Conservation (phyloP, 192 early-diverging fungal genomes). For the Podila minutissima region DNA sequence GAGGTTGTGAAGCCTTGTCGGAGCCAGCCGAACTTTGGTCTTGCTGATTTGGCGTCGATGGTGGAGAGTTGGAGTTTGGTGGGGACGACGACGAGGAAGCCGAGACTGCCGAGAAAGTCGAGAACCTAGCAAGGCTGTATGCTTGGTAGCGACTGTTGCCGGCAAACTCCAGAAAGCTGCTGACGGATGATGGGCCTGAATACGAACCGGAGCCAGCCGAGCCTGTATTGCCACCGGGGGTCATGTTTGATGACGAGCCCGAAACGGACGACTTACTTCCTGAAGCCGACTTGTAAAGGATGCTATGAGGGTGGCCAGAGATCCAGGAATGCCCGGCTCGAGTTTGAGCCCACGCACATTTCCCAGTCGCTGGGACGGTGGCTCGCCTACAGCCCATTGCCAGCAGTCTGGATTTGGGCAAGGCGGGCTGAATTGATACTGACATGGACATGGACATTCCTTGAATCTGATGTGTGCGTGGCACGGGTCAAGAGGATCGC, state of each 20-base stretch:
- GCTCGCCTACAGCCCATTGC: conserved; percentile 12
- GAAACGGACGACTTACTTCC: not conserved
- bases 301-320: conserved; percentile 50
- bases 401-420: conserved; percentile 8
- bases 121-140: conserved; percentile 42
- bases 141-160: conserved; percentile 47
- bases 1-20: not conserved
- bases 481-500: not conserved
- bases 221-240: not conserved
- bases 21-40: conserved; percentile 3
- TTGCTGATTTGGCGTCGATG: conserved; percentile 1
- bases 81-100: not conserved
- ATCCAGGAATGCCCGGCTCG: conserved; percentile 44
- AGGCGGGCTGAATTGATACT: not conserved
- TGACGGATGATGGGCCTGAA: not conserved
- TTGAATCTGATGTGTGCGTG: not conserved
- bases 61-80: not conserved
- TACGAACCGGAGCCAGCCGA: not conserved
- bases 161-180: conserved; percentile 34
- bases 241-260: not conserved
- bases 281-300: conserved; percentile 23
- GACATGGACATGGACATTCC: conserved; percentile 1
- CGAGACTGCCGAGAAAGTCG: conserved; percentile 22
- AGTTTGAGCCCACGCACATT: conserved; percentile 16
- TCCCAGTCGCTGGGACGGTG: conserved; percentile 6